Evolutionary conservation across 148 eudicot genomes (phyloP), one percentile per base, ranked within the genome.

Genomic region (Fagopyrum tataricum): DNA sequence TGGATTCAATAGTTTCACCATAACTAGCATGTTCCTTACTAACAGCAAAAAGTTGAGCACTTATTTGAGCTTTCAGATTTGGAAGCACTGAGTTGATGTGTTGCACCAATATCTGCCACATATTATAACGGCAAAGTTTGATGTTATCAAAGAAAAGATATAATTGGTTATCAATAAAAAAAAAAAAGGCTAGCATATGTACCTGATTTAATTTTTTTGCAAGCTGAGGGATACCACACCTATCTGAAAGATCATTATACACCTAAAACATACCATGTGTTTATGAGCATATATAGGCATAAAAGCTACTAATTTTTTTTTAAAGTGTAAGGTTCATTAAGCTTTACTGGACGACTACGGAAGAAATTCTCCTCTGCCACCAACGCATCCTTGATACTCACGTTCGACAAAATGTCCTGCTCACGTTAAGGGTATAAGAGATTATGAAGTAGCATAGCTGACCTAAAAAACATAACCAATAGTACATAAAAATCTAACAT

Each of bases 121-220:
- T 18, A 18, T 64, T 13, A 64, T 13, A 15, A 64, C 40, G 0
- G 43, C 26, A 64, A 14, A 39, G 43, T 43, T 31, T 20, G n/a
- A 68, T 44, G 73, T 73, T 52, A 44, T 18, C 17, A 61, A 58
- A 58, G 20, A 44, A 23, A 18, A 64, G 1, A 37, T 3, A 31
- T 31, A 14, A 64, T 39, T 18, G 20, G 1, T 64, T 64, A 64
- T 14, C 6, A 7, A 64, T 37, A 64, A 64, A 64, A 18, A n/a
- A n/a, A 31, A 42, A 62, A 64, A 37, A 14, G 41, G 69, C 4
- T 31, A 15, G n/a, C 42, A 64, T 0, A 24, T 64, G 7, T 79
- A 92, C 99, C 99, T 90, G 97, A 74, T 96, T 96, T 84, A 96
- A 82, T 76, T 96, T 96, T 82, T 92, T 92, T 72, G 97, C 99